Evolutionary conservation across 495 filamentous ascomycete species (phyloP).

Genomic region (Hypoxylon fuscum): DNA sequence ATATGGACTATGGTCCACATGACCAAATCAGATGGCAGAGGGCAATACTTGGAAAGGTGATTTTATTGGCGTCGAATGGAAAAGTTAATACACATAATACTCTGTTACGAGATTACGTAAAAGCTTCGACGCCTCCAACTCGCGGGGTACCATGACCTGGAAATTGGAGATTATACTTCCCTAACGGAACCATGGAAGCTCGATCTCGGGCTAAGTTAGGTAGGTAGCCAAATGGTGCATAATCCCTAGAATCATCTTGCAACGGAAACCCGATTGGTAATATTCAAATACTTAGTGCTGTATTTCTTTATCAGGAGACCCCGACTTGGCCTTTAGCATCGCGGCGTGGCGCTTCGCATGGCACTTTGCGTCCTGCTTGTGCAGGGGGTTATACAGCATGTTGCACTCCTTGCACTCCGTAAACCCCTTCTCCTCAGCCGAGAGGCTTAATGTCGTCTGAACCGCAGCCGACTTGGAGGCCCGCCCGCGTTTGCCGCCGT

Average conservation of each 20-base stretch:
- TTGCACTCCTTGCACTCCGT: conserved; percentile 56
- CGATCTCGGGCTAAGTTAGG: no score
- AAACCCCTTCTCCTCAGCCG: conserved; percentile 49
- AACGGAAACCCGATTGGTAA: not conserved
- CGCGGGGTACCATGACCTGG: no score
- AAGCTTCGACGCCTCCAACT: no score
- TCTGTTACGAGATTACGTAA: no score
- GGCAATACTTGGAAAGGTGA: no score
- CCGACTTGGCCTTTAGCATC: conserved; percentile 30
- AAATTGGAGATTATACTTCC: no score
- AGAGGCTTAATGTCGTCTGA: conserved; percentile 56
- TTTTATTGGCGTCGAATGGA: no score
- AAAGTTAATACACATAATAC: no score
- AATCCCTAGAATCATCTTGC: not conserved
- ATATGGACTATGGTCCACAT: no score
- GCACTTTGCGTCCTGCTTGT: conserved; percentile 54
- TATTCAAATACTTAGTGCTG: conserved; percentile 5
- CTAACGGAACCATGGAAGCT: no score
- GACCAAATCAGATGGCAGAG: no score
- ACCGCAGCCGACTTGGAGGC: conserved; percentile 43
- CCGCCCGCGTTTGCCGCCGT: conserved; percentile 13
- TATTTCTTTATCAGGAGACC: conserved; percentile 1
- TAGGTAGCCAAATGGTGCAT: no score
- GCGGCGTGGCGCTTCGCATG: conserved; percentile 53
- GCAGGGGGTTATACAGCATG: conserved; percentile 58